Conservation (phyloP, 1,284 basidiomycete species). For the Tausonia pullulans region DNA sequence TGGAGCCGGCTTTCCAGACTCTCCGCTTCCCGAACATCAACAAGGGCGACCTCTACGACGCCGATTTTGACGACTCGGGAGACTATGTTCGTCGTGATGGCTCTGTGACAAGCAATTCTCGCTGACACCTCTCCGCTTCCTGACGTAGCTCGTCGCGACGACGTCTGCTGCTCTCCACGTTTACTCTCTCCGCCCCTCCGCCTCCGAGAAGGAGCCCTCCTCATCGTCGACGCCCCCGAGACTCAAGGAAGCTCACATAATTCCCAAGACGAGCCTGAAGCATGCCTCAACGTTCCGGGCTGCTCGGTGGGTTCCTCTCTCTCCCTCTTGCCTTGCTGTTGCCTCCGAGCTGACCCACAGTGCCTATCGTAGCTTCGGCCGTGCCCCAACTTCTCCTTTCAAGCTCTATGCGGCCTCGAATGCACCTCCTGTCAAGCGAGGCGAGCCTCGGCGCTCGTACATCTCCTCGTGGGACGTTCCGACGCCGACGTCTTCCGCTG, state of each 20-base stretch:
- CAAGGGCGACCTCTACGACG: constrained; percentile 64
- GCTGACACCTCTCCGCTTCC: neutral
- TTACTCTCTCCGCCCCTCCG: constrained; percentile 12
- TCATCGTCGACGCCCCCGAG: neutral
- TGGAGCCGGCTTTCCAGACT: constrained; percentile 42
- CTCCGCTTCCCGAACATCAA: constrained; percentile 36
- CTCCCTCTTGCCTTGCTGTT: neutral
- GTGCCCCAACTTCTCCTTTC: constrained; percentile 33
- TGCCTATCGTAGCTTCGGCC: constrained; percentile 45
- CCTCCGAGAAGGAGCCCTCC: neutral
- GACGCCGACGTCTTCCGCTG: too few species aligned
- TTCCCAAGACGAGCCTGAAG: constrained; percentile 20
- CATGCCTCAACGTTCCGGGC: constrained; percentile 56
- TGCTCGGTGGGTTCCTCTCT: constrained; percentile 43
- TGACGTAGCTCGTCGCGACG: constrained; percentile 19
- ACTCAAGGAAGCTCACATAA: neutral
- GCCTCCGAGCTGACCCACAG: neutral
- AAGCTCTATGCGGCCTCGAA: constrained; percentile 47
- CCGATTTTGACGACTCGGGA: constrained; percentile 44
- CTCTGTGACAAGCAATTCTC: too few species aligned
- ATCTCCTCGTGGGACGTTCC: too few species aligned
- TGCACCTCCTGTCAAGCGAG: too few species aligned
- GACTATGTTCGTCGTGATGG: constrained; percentile 36
- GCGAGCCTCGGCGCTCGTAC: too few species aligned
- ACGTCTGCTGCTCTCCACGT: constrained; percentile 20